Evolutionary conservation across 257 asterid genomes (phyloP), one percentile per base, ranked within the genome.

Genomic region (Nicotiana noctiflora): DNA sequence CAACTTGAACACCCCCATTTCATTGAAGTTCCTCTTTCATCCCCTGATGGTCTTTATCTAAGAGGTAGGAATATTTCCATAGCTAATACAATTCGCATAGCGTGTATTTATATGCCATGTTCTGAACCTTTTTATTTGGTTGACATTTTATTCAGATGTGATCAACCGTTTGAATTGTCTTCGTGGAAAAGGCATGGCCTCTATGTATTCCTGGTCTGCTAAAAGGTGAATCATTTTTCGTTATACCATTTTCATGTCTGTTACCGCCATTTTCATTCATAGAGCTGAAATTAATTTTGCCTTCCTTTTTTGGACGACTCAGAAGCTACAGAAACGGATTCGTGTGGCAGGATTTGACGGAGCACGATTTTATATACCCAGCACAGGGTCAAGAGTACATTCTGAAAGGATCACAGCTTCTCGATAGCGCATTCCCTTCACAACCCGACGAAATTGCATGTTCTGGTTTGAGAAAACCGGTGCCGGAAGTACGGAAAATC

Each of bases 1-100:
- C 97, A 93, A 76, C 97, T 93, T n/a, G 92, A 93, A 76, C 98
- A 93, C 61, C 98, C 98, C 3, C 98, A 94, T 91, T 94, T 94
- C 91, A 93, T 93, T 91, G 98, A 94, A 86, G 98, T 94, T 51
- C 88, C 93, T 44, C 90, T 92, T 60, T 92, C 97, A 67, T 88
- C 94, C 23, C 85, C 91, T 0, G 83, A 85, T 4, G 94, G 92
- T 44, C 94, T 94, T 66, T 88, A 84, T 82, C 94, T 93, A 46
- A 83, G 82, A 84, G 98, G 98, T 93, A 64, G 4, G 10, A 8
- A n/a, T 0, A 60, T 4, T 6, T 8, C 51, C 44, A 40, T 8
- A 40, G 10, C 61, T 40, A 8, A 63, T 7, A n/a, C 8, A 9
- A 56, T 8, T 37, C 25, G 11, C 0, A 37, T 10, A 68, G 14